phyloP scores from a whole-genome alignment of 2,329 filamentous ascomycete genomes.

The Colletotrichum somersetense region DNA sequence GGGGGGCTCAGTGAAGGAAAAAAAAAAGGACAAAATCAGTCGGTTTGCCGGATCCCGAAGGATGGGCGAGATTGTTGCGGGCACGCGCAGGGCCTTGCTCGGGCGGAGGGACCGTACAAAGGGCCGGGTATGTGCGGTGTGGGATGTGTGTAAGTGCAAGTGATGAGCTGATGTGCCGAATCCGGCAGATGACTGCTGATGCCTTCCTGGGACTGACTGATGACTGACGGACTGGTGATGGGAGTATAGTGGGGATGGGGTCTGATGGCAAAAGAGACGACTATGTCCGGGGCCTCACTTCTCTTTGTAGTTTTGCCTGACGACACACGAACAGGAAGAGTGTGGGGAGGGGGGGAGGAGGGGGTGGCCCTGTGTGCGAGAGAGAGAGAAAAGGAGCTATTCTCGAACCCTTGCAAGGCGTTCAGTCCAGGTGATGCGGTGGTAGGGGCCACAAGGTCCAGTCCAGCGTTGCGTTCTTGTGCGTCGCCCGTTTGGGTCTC shows the following conservation, averaged over 20 bases:
- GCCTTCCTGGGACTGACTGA: not conserved
- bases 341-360: not conserved
- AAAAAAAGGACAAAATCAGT: conserved; percentile 27
- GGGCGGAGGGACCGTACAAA: conserved; percentile 12
- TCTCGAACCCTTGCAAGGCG: conserved; percentile 23
- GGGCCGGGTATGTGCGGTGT: not conserved
- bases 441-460: conserved; percentile 18
- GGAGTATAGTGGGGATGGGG: not conserved
- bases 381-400: not conserved
- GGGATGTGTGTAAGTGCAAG: conserved; percentile 12
- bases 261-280: not conserved
- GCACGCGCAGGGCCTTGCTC: conserved; percentile 6
- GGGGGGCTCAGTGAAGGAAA: conserved; percentile 3
- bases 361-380: not conserved
- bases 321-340: not conserved
- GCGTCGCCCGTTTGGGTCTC: conserved; percentile 10
- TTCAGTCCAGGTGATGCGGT: conserved; percentile 16
- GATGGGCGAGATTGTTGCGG: conserved; percentile 31
- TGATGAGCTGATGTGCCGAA: conserved; percentile 13
- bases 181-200: conserved; percentile 19
- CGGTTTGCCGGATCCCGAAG: conserved; percentile 39
- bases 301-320: conserved; percentile 22
- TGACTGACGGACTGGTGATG: conserved; percentile 4
- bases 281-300: conserved; percentile 9
- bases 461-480: conserved; percentile 2